phyloP scores from a whole-genome alignment of 1,284 basidiomycete genomes.

The Pseudozyma sp. region DNA sequence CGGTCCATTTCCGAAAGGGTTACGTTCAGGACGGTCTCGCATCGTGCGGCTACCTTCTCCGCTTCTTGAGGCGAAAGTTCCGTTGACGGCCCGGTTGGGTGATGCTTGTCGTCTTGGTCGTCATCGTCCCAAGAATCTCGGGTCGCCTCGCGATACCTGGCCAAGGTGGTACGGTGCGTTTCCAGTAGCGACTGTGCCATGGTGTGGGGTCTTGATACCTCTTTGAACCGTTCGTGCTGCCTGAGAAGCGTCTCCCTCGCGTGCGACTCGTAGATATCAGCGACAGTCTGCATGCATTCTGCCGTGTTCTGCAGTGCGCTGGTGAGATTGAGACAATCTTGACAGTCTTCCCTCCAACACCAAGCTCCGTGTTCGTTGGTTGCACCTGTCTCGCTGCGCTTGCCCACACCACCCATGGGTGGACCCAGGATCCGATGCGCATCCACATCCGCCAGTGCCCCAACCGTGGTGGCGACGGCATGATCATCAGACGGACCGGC shows the following conservation, averaged over 20 bases:
- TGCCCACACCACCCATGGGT: conserved; percentile 70
- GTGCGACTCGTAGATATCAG: conserved; percentile 82
- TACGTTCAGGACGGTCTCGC: conserved; percentile 86
- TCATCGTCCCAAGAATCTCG: conserved; percentile 19
- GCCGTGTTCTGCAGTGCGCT: conserved; percentile 82
- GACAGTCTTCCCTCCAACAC: conserved; percentile 84
- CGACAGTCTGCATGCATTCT: conserved; percentile 79
- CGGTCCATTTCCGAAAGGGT: conserved; percentile 87
- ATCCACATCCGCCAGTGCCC: conserved; percentile 78
- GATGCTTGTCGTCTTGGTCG: conserved; percentile 1
- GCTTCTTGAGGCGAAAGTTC: conserved; percentile 15
- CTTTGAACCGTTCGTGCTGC: conserved; percentile 81
- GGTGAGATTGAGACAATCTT: conserved; percentile 80
- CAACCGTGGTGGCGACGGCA: conserved; percentile 3
- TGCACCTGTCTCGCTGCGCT: conserved; percentile 70
- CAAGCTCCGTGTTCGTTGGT: conserved; percentile 81
- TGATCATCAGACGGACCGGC: conserved; percentile 24
- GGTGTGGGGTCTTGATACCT: conserved; percentile 78
- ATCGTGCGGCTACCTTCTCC: conserved; percentile 76
- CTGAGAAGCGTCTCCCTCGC: conserved; percentile 78
- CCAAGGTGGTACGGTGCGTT: conserved; percentile 74
- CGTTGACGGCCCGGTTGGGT: neutral
- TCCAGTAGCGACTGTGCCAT: conserved; percentile 78
- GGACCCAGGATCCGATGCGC: conserved; percentile 70
- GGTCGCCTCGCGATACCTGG: conserved; percentile 70